These are phyloP conservation scores for Tolypocladium guangdongense DNA, from an alignment of 2,329 filamentous ascomycete species.

Conservation along the genomic window DNA sequence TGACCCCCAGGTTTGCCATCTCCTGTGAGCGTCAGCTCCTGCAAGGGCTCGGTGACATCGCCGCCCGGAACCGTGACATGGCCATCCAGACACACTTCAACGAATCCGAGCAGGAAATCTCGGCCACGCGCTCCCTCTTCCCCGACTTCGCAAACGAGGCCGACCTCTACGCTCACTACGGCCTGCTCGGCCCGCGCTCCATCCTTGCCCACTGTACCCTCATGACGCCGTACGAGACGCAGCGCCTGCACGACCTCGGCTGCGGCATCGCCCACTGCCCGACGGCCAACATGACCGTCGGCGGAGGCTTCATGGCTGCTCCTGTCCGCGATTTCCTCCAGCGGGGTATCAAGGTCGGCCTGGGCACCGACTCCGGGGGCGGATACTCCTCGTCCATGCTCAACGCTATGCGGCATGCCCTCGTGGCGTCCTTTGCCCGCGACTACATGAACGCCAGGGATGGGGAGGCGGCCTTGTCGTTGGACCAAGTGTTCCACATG, in stretches of 20 bases:
- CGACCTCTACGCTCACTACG: constrained; percentile 46
- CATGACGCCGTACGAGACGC: constrained; percentile 45
- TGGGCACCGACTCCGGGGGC: constrained; percentile 55
- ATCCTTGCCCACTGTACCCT: constrained; percentile 59
- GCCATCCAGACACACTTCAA: constrained; percentile 59
- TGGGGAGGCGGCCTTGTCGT: constrained; percentile 25
- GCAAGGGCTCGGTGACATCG: constrained; percentile 42
- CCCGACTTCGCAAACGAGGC: constrained; percentile 44
- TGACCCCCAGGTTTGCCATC: constrained; percentile 52
- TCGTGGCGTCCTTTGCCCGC: constrained; percentile 41
- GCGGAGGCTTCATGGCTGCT: constrained; percentile 51
- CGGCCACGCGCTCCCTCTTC: constrained; percentile 42
- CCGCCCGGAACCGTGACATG: constrained; percentile 32
- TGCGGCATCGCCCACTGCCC: constrained; percentile 57
- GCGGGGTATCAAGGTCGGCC: constrained; percentile 50
- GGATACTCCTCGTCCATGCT: constrained; percentile 51
- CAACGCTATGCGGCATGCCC: constrained; percentile 45
- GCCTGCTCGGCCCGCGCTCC: constrained; percentile 40
- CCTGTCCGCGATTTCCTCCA: constrained; percentile 46
- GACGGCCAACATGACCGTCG: constrained; percentile 51
- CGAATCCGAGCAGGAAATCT: constrained; percentile 50
- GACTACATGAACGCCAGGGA: constrained; percentile 32
- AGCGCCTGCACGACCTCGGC: constrained; percentile 29
- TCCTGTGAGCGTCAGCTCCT: constrained; percentile 46
- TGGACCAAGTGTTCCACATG: constrained; percentile 46